Percentiles rank a stretch among this genome's conserved stretches.
Conservation (phyloP, 208 protist genomes). For the Leishmania martiniquensis region DNA sequence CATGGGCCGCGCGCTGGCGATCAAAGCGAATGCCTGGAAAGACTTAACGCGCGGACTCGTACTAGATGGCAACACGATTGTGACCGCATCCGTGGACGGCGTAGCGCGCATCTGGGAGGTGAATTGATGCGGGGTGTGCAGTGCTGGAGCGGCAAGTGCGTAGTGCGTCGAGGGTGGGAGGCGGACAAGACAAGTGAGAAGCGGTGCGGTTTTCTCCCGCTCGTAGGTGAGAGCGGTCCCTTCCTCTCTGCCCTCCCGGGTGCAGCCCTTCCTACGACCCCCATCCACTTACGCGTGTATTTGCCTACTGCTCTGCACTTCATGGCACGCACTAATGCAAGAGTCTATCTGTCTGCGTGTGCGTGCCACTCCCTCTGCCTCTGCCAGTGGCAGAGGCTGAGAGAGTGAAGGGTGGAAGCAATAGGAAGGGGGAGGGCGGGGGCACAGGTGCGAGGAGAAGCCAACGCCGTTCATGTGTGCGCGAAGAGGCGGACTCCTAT, state of each 20-base stretch:
- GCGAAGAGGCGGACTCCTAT: neutral
- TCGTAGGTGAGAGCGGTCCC: neutral
- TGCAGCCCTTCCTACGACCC: neutral
- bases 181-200: neutral
- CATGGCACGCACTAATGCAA: neutral
- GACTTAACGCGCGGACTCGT: slow-evolving; percentile 86
- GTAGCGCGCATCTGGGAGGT: slow-evolving; percentile 82
- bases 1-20: slow-evolving; percentile 52
- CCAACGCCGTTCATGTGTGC: neutral
- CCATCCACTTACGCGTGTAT: neutral
- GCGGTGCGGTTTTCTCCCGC: neutral
- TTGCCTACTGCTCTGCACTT: neutral
- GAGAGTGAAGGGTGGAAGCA: neutral
- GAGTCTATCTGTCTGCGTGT: neutral
- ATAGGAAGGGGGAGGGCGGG: neutral
- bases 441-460: neutral
- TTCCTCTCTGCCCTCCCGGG: neutral
- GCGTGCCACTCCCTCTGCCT: neutral
- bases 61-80: slow-evolving; percentile 71
- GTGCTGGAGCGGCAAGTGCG: neutral
- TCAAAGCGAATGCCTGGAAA: slow-evolving; percentile 81
- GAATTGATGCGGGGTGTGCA: slow-evolving; percentile 25
- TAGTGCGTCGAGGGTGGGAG: neutral
- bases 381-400: neutral
- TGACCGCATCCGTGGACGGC: slow-evolving; percentile 89